Evolutionary conservation across 331 rosid genomes (phyloP).

Genomic region (Quercus tomentella): DNA sequence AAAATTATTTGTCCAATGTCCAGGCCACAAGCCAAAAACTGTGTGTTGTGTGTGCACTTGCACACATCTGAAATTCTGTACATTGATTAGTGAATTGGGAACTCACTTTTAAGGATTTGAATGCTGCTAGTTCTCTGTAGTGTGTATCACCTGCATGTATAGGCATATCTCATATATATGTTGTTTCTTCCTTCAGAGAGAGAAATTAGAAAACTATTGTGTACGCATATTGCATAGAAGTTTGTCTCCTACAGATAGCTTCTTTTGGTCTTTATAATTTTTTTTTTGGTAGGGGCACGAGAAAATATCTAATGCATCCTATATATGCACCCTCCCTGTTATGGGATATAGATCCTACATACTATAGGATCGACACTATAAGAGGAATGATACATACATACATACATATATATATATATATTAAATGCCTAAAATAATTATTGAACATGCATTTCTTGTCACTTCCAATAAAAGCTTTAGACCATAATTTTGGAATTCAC

Average conservation of each 20-base stretch:
- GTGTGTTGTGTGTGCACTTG: not conserved
- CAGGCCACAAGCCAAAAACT: not conserved
- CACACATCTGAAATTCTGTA: conserved; percentile 1
- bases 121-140: not conserved
- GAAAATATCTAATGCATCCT: no score
- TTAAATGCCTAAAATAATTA: no score
- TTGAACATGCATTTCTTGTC: no score
- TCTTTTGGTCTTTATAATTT: not conserved
- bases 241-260: not conserved
- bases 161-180: conserved; percentile 2
- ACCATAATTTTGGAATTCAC: no score
- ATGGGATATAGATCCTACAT: no score
- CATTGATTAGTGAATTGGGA: conserved; percentile 19
- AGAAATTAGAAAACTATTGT: not conserved
- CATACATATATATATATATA: no score
- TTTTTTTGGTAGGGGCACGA: no score
- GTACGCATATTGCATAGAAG: not conserved
- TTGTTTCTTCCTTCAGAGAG: not conserved
- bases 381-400: no score
- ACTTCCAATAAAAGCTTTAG: no score
- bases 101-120: conserved; percentile 1
- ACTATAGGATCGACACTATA: no score
- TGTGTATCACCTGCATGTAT: conserved; percentile 5
- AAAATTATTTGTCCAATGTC: conserved; percentile 5
- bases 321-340: no score